A percentile compares a stretch with the other conserved stretches of the same genome.
phyloP scores from a whole-genome alignment of 2,329 filamentous ascomycete species.

The Ophiocordyceps camponoti-leonardi region DNA sequence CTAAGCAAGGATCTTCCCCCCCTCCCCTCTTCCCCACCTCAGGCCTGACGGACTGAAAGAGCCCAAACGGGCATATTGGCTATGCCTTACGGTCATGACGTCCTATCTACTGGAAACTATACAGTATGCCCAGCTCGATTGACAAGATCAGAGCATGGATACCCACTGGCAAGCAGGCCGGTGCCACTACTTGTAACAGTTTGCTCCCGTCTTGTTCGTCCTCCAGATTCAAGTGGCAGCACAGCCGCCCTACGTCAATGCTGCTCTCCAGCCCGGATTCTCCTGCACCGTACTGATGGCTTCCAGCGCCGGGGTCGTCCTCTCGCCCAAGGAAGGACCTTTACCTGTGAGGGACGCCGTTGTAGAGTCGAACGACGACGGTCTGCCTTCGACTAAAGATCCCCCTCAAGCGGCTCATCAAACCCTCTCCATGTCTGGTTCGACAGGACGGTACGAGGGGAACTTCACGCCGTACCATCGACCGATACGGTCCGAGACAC shows the following conservation, averaged over 20 bases:
- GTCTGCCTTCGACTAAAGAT: background rate
- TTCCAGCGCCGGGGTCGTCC: background rate
- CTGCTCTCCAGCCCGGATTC: background rate
- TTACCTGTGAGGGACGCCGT: background rate
- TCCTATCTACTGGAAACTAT: background rate
- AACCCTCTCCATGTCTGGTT: conserved; percentile 5
- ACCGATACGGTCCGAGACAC: conserved; percentile 21
- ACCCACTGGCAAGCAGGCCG: background rate
- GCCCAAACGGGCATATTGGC: background rate
- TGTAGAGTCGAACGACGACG: background rate
- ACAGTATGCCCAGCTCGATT: background rate
- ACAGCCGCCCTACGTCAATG: background rate
- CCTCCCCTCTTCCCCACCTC: background rate
- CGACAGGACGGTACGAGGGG: conserved; percentile 10
- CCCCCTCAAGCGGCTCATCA: background rate
- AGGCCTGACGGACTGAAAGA: conserved; percentile 8
- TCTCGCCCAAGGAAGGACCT: background rate
- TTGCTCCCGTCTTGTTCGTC: background rate
- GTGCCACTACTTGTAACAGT: conserved; percentile 1
- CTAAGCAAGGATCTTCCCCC: background rate
- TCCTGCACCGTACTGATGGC: background rate
- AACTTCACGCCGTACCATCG: conserved; percentile 22
- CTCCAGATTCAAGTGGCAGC: background rate
- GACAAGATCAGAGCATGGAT: conserved; percentile 1
- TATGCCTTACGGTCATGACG: background rate